These are phyloP conservation scores for Podosphaera leucotricha DNA, from an alignment of 2,329 filamentous ascomycete species.

Conservation along the genomic window DNA sequence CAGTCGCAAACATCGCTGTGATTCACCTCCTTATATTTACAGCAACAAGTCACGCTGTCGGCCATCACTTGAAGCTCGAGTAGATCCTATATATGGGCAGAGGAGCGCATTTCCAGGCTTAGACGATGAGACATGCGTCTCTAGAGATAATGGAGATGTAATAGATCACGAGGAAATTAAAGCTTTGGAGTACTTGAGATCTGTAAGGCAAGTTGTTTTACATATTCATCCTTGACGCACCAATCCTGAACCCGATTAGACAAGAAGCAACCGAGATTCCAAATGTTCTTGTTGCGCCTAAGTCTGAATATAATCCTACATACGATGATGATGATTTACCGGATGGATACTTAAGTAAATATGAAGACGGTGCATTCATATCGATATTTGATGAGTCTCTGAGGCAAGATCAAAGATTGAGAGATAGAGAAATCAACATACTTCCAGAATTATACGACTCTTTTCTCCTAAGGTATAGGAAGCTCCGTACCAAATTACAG, in stretches of 20 bases:
- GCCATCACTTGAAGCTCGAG: constrained; percentile 13
- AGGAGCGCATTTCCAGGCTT: constrained; percentile 46
- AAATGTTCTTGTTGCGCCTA: constrained; percentile 41
- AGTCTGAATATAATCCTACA: constrained; percentile 22
- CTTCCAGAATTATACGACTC: constrained; percentile 39
- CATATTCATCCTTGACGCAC: neutral
- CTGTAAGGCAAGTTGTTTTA: constrained; percentile 36
- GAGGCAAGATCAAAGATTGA: constrained; percentile 6
- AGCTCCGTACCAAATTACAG: constrained; percentile 39
- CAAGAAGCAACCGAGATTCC: constrained; percentile 54
- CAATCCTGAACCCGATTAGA: constrained; percentile 21
- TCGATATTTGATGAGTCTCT: constrained; percentile 20
- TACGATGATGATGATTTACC: neutral
- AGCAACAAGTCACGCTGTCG: constrained; percentile 9
- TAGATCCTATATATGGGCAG: constrained; percentile 46
- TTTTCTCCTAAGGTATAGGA: constrained; percentile 38
- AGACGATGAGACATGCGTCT: constrained; percentile 20
- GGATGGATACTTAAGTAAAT: constrained; percentile 31
- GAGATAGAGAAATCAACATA: constrained; percentile 22
- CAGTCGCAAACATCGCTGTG: constrained; percentile 8
- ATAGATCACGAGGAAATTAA: constrained; percentile 37
- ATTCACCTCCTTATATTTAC: constrained; percentile 2
- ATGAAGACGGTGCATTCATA: constrained; percentile 58
- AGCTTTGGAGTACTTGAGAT: constrained; percentile 42
- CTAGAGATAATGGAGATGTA: constrained; percentile 26